Evolutionary conservation across 2,329 filamentous ascomycete species (phyloP).

Genomic region (Monosporascus sp.): DNA sequence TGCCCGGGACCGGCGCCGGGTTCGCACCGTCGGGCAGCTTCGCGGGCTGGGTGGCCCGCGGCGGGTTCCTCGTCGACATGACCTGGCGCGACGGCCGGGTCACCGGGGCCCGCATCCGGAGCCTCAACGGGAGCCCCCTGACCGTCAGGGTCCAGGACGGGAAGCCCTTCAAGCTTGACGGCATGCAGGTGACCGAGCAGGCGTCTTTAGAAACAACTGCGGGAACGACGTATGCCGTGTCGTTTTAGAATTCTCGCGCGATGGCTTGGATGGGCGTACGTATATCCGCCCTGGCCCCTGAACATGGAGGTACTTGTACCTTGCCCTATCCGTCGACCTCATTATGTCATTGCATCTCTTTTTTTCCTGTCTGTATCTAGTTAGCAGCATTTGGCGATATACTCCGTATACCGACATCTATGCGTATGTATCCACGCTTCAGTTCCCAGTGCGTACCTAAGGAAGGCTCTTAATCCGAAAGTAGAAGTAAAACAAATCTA

Average conservation of each 20-base stretch:
- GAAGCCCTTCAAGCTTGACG: neutral
- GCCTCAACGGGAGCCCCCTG: neutral
- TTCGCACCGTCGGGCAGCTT: neutral
- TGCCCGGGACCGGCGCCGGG: neutral
- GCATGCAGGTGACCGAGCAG: neutral
- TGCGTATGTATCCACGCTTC: too few relatives aligned
- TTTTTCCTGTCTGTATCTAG: too few relatives aligned
- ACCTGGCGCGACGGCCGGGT: neutral
- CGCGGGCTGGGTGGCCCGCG: neutral
- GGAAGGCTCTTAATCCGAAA: too few relatives aligned
- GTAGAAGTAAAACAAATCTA: too few relatives aligned
- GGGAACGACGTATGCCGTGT: neutral
- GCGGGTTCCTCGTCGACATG: neutral
- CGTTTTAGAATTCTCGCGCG: neutral
- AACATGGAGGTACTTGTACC: too few relatives aligned
- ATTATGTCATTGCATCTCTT: too few relatives aligned
- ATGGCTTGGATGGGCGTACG: too few relatives aligned
- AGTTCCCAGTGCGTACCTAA: too few relatives aligned
- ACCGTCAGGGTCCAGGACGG: neutral
- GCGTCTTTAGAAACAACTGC: neutral
- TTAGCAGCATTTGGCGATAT: too few relatives aligned
- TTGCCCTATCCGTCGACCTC: too few relatives aligned
- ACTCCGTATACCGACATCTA: too few relatives aligned
- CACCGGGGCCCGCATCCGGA: neutral
- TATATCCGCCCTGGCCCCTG: too few relatives aligned